phyloP scores from a whole-genome alignment of 2,329 filamentous ascomycete genomes.

The Nigrograna mackinnonii region DNA sequence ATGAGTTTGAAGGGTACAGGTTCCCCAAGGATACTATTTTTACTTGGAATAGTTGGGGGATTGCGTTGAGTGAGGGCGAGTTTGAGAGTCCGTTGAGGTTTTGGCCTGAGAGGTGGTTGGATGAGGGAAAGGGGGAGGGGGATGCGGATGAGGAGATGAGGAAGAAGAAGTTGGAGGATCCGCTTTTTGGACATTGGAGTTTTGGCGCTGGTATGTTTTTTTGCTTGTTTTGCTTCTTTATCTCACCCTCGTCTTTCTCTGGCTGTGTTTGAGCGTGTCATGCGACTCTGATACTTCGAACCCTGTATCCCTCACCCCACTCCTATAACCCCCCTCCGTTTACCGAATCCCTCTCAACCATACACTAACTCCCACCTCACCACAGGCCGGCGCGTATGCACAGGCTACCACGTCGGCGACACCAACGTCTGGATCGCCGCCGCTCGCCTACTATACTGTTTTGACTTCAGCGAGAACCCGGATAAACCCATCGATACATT shows the following conservation, averaged over 20 bases:
- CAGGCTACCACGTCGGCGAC: slow-evolving; percentile 20
- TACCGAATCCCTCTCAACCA: too few relatives aligned
- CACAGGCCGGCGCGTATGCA: slow-evolving; percentile 17
- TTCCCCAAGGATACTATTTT: slow-evolving; percentile 23
- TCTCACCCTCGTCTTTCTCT: neutral
- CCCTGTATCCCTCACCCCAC: too few relatives aligned
- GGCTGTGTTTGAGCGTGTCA: neutral
- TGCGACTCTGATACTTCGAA: neutral
- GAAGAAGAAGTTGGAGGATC: slow-evolving; percentile 14
- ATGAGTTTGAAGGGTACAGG: slow-evolving; percentile 22
- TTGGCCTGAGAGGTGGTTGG: slow-evolving; percentile 25
- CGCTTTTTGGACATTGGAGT: slow-evolving; percentile 30
- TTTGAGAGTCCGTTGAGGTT: slow-evolving; percentile 17
- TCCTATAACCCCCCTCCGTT: too few relatives aligned
- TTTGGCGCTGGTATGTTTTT: slow-evolving; percentile 19
- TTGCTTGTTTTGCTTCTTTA: too few relatives aligned
- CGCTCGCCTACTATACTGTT: slow-evolving; percentile 22
- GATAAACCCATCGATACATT: slow-evolving; percentile 18
- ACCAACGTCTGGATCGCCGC: slow-evolving; percentile 23
- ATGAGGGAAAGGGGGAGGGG: slow-evolving; percentile 13
- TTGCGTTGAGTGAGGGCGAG: slow-evolving; percentile 16
- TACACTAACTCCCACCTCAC: too few relatives aligned
- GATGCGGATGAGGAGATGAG: slow-evolving; percentile 18
- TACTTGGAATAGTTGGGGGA: slow-evolving; percentile 24
- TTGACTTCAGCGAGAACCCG: slow-evolving; percentile 16